Conservation (phyloP, 257 asterid genomes). For the Voacanga thouarsii region DNA sequence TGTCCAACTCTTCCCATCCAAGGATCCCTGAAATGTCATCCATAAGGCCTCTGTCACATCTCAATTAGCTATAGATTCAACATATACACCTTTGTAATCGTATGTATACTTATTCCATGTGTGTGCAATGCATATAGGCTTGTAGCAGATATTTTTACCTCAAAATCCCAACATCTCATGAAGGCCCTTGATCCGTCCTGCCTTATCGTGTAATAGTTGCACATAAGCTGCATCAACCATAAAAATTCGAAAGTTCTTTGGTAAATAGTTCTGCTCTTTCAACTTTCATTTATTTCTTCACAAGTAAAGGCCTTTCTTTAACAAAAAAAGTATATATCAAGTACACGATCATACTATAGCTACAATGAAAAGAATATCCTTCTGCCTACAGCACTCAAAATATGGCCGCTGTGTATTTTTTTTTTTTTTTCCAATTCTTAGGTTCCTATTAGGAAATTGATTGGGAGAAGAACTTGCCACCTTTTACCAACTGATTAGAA, state of each 20-base stretch:
- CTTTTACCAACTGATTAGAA: background rate
- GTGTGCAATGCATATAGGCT: background rate
- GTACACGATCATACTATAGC: no score
- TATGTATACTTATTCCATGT: background rate
- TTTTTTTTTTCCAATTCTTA: no score
- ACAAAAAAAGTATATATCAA: background rate
- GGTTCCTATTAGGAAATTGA: background rate
- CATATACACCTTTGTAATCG: background rate
- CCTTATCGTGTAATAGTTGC: conserved; percentile 91
- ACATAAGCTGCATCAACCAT: conserved; percentile 66
- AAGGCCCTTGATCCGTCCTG: conserved; percentile 92
- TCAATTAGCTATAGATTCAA: background rate
- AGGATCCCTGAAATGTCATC: conserved; percentile 58
- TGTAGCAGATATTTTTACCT: conserved; percentile 40
- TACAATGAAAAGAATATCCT: no score
- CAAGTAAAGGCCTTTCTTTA: background rate
- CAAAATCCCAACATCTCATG: conserved; percentile 76
- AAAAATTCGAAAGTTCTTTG: background rate
- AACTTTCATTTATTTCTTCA: background rate
- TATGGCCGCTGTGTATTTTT: no score
- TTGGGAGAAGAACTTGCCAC: background rate
- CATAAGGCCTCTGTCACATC: background rate
- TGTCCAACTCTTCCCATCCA: conserved; percentile 81
- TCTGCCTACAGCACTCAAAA: no score
- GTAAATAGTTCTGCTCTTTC: background rate